Percentiles rank a stretch among this genome's conserved stretches.
phyloP scores from a whole-genome alignment of 148 eudicot species.

The Linanthus parryae region DNA sequence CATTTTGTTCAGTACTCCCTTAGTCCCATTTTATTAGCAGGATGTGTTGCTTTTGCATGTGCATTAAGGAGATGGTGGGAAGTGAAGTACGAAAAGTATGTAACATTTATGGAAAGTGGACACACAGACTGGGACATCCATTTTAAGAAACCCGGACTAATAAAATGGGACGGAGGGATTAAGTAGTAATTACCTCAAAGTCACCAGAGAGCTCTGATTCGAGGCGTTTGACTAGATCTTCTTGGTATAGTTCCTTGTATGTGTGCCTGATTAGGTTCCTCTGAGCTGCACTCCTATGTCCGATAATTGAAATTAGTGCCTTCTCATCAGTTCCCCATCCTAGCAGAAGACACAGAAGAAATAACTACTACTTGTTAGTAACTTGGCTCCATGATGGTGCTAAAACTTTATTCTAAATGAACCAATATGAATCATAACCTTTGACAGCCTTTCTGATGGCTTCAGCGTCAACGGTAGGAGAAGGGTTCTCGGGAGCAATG shows the following conservation, averaged over 20 bases:
- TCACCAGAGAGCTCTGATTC: slow-evolving; percentile 66
- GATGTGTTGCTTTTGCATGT: too few relatives aligned
- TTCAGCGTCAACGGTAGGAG: slow-evolving; percentile 80
- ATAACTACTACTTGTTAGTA: too few relatives aligned
- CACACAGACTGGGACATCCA: too few relatives aligned
- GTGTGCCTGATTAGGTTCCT: slow-evolving; percentile 54
- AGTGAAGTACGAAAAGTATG: background rate
- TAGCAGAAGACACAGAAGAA: slow-evolving; percentile 5
- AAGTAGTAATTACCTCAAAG: slow-evolving; percentile 43
- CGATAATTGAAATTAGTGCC: slow-evolving; percentile 50
- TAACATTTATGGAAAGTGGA: too few relatives aligned
- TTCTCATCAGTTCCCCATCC: slow-evolving; percentile 86
- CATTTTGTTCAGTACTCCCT: too few relatives aligned
- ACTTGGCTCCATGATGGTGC: too few relatives aligned
- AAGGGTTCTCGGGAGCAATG: slow-evolving; percentile 45
- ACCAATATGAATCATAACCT: slow-evolving; percentile 21
- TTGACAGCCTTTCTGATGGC: slow-evolving; percentile 66
- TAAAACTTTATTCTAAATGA: too few relatives aligned
- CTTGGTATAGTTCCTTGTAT: slow-evolving; percentile 43
- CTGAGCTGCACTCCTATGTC: slow-evolving; percentile 57
- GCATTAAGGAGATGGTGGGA: too few relatives aligned
- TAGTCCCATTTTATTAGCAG: too few relatives aligned
- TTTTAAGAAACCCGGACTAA: too few relatives aligned
- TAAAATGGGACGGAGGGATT: background rate
- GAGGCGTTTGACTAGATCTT: slow-evolving; percentile 54